Conservation (phyloP, 2,329 filamentous ascomycete species). For the Myotisia sp. region DNA sequence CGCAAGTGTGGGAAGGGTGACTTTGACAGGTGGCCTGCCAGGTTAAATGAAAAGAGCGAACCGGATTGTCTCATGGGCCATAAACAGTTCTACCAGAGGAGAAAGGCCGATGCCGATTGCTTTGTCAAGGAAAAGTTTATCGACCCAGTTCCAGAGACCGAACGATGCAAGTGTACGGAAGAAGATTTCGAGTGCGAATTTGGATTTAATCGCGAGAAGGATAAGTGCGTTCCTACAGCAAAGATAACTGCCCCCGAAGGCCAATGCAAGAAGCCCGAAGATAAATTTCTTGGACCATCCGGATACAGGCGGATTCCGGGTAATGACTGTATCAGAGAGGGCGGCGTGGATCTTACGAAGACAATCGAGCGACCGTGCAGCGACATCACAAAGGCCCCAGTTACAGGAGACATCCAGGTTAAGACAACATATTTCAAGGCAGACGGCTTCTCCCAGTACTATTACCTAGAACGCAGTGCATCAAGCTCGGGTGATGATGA, state of each 20-base stretch:
- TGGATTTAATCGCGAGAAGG: slow-evolving; percentile 61
- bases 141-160: slow-evolving; percentile 54
- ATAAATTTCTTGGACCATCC: slow-evolving; percentile 69
- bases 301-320: slow-evolving; percentile 87
- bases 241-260: slow-evolving; percentile 53
- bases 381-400: slow-evolving; percentile 42
- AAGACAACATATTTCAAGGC: slow-evolving; percentile 51
- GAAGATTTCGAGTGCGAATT: slow-evolving; percentile 93
- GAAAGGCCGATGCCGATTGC: slow-evolving; percentile 78
- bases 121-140: slow-evolving; percentile 79
- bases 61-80: slow-evolving; percentile 91
- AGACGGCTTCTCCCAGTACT: slow-evolving; percentile 41
- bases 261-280: slow-evolving; percentile 55
- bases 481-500: slow-evolving; percentile 54
- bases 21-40: slow-evolving; percentile 79
- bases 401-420: slow-evolving; percentile 51
- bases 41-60: slow-evolving; percentile 63
- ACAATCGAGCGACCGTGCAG: slow-evolving; percentile 63
- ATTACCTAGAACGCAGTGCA: slow-evolving; percentile 67
- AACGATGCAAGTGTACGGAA: slow-evolving; percentile 67
- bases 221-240: slow-evolving; percentile 53
- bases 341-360: slow-evolving; percentile 53
- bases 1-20: slow-evolving; percentile 61
- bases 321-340: slow-evolving; percentile 52
- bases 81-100: slow-evolving; percentile 69